phyloP scores from a whole-genome alignment of 352 stramenopile genomes.

The Globisporangium okanoganense region DNA sequence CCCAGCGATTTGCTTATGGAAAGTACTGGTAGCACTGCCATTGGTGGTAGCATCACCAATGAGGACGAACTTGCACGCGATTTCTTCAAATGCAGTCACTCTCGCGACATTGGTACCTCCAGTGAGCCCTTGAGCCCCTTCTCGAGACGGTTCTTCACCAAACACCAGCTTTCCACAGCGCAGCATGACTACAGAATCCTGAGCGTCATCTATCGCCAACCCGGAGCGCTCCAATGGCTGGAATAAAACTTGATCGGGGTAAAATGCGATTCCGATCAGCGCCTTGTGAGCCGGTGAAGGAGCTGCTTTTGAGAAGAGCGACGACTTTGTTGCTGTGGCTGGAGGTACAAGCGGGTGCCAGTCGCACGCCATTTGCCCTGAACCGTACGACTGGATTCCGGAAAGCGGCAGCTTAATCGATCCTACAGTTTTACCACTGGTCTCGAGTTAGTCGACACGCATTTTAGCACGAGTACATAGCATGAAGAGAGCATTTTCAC shows the following conservation, averaged over 20 bases:
- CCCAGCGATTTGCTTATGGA: conserved; percentile 1
- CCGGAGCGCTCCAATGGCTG: conserved; percentile 1
- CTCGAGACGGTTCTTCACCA: not conserved
- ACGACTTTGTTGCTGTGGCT: not conserved
- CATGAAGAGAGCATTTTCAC: conserved; percentile 1
- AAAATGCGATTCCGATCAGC: conserved; percentile 23
- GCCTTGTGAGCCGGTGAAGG: not conserved
- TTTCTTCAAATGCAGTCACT: conserved; percentile 2
- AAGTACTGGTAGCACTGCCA: not conserved
- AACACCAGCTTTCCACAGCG: conserved; percentile 9
- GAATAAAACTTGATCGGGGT: conserved; percentile 21
- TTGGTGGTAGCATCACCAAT: not conserved
- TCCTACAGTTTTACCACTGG: conserved; percentile 27
- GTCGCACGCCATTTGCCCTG: conserved; percentile 15
- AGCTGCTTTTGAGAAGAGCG: conserved; percentile 10
- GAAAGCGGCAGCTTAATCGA: conserved; percentile 34
- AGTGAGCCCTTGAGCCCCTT: not conserved
- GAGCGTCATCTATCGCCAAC: not conserved
- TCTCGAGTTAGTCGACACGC: not conserved
- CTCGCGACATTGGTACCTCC: not conserved
- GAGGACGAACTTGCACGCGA: conserved; percentile 13
- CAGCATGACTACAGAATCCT: not conserved
- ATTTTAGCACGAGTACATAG: not conserved
- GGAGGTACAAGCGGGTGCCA: conserved; percentile 18
- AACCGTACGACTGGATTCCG: conserved; percentile 9